Base-by-base conservation (phyloP, 148 eudicot genomes). In the Fagopyrum tataricum region DNA sequence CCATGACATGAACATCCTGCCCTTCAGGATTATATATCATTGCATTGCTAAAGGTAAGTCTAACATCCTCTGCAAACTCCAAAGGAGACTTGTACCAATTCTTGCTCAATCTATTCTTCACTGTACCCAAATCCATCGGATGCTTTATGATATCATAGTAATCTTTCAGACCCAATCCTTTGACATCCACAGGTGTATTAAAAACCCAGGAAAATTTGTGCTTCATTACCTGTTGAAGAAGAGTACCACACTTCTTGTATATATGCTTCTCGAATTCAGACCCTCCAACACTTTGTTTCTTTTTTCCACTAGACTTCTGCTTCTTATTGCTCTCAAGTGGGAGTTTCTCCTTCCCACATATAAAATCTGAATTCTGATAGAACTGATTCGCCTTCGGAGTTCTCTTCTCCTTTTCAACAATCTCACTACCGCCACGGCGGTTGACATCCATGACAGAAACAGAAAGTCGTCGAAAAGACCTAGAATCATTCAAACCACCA, bases 101-200 rank as follows among this genome's bases (percentile, higher is more conserved):
- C 78, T 85, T 87, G 13, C 85, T 66, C 68, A 93, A 73, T 84
- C 85, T 83, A 24, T 70, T 78, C 81, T 90, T 87, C 62, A 93
- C 84, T 1, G 98, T 90, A 61, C 98, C 98, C 84, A 93, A 82
- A 82, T 92, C 98, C 98, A 92, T 92, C 0, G 98, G 98, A 73
- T 88, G 90, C 80, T 85, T 90, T 53, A 92, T 93, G 42, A 93
- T 85, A 52, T 85, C 91, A 77, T 85, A 91, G 71, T 93, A 93
- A 76, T 93, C 98, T 82, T 81, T 88, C 14, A 93, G 84, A 42
- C 86, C 85, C 23, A 93, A 84, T 17, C 76, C 78, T 79, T 84
- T 81, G 44, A 87, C 96, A 80, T 93, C 87, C 49, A 93, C 96
- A 5, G 98, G 98, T 72, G 82, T 77, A 76, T 88, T 87, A 68